Evolutionary conservation across 331 rosid species (phyloP), one percentile per base, ranked within the genome.

Genomic region (Quercus tomentella): DNA sequence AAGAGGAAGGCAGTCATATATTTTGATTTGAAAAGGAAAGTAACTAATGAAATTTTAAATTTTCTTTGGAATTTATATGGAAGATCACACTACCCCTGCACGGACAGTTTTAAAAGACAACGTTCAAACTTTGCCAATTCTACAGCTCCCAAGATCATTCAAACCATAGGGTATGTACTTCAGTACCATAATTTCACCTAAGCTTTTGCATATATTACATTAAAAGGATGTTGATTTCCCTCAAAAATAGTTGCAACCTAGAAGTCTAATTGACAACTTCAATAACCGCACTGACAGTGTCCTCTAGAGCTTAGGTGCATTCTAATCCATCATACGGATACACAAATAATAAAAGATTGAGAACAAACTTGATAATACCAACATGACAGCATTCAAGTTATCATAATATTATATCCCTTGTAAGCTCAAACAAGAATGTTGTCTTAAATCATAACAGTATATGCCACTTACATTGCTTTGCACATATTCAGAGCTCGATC

Each of bases 401-500:
- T 54, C 57, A 4, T 54, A 54, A 16, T 54, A 54, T 14, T 52
- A 16, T 15, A 12, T 52, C 18, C 6, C 20, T 30, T 12, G 66
- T 58, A 30, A 45, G 49, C 28, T 54, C 41, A 33, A 77, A 56
- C 52, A 72, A 58, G 30, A 57, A 14, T 9, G 56, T 21, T 20
- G 54, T 51, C 80, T 65, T 45, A 76, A 35, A 49, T 6, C 30
- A 28, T 21, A 69, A 16, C 20, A 28, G 4, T 67, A 33, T 17
- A 72, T 41, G 22, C 79, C 58, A 83, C 98, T 85, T 87, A 92
- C 98, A 73, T 91, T 92, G 90, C 97, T 91, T 84, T 95, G 98
- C 65, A 91, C 97, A 43, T 91, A 92, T 80, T 92, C 96, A 55
- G 96, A 92, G 83, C 97, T 87, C 23, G 94, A 95, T 72, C 97